Percentiles rank a stretch among this genome's conserved stretches.
These are phyloP conservation scores for Lactarius sp. DNA, from an alignment of 768 basidiomycete species.

Conservation along the genomic window DNA sequence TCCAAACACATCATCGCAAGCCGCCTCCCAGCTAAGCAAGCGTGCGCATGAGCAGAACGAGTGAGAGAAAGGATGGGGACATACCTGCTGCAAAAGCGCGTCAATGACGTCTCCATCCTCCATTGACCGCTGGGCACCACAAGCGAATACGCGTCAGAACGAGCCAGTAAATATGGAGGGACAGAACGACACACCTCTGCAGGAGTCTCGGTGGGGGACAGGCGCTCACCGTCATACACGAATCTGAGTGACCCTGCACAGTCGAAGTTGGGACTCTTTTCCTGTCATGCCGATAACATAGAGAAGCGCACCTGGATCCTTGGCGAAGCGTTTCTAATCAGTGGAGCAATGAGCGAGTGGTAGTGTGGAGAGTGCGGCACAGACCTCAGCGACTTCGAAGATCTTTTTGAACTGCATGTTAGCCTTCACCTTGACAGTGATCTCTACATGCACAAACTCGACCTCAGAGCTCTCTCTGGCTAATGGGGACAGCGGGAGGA, in stretches of 20 bases:
- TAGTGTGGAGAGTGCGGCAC: not conserved
- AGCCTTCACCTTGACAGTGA: slow-evolving; percentile 25
- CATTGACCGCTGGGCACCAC: slow-evolving; percentile 13
- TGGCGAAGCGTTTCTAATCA: slow-evolving; percentile 20
- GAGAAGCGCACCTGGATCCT: slow-evolving; percentile 23
- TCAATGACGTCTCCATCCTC: slow-evolving; percentile 25
- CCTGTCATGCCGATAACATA: not conserved
- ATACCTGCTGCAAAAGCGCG: slow-evolving; percentile 23
- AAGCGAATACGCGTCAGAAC: slow-evolving; percentile 2
- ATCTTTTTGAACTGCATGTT: slow-evolving; percentile 26
- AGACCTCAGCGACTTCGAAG: slow-evolving; percentile 24
- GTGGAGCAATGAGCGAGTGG: not conserved
- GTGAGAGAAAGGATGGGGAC: not conserved
- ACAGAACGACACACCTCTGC: slow-evolving; percentile 11
- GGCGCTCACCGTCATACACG: slow-evolving; percentile 23
- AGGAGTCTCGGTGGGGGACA: slow-evolving; percentile 20
- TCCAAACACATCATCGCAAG: not conserved
- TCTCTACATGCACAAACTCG: not conserved
- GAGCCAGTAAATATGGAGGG: not conserved
- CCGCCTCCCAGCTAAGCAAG: slow-evolving; percentile 14
- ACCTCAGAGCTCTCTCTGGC: not conserved
- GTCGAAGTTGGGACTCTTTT: not conserved
- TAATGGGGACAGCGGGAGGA: not conserved
- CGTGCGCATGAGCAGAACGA: not conserved
- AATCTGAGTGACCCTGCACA: slow-evolving; percentile 21